These are phyloP conservation scores for Mortierella sp. DNA, from an alignment of 371 early-diverging fungal species.

Conservation along the genomic window DNA sequence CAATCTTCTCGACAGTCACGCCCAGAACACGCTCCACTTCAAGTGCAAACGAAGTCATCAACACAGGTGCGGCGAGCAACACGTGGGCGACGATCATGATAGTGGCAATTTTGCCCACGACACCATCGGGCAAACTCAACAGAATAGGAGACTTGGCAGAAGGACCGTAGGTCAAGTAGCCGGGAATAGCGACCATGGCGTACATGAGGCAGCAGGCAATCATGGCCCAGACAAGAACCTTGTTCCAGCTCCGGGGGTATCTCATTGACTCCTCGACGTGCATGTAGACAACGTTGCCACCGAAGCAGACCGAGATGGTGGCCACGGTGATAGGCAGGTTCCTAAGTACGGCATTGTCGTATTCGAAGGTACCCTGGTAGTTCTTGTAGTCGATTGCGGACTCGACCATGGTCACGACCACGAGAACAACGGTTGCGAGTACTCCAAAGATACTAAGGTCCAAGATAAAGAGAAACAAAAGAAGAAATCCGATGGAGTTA, in stretches of 20 bases:
- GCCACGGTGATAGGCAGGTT: conserved; percentile 68
- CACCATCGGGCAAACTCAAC: conserved; percentile 70
- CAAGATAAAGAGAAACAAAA: not conserved
- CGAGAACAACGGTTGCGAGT: conserved; percentile 55
- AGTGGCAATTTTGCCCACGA: conserved; percentile 61
- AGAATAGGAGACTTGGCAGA: conserved; percentile 74
- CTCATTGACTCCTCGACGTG: conserved; percentile 88
- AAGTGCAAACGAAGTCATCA: conserved; percentile 80
- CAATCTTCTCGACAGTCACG: conserved; percentile 17
- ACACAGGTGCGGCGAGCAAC: conserved; percentile 81
- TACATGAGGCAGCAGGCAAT: conserved; percentile 80
- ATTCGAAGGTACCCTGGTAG: conserved; percentile 41
- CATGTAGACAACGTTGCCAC: conserved; percentile 84
- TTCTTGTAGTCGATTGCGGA: conserved; percentile 42
- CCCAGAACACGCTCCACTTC: conserved; percentile 64
- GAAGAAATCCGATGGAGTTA: not conserved
- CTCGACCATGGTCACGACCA: conserved; percentile 49
- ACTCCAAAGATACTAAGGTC: conserved; percentile 59
- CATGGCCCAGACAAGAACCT: conserved; percentile 74
- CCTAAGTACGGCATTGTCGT: conserved; percentile 61
- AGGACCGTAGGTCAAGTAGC: conserved; percentile 83
- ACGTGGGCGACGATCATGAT: conserved; percentile 84
- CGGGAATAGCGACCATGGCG: conserved; percentile 75
- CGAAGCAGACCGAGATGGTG: conserved; percentile 80
- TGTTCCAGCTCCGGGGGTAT: conserved; percentile 76